A percentile compares a stretch with the other conserved stretches of the same genome.
Conservation (phyloP, 2,329 filamentous ascomycete species). For the Juglanconis oblonga region DNA sequence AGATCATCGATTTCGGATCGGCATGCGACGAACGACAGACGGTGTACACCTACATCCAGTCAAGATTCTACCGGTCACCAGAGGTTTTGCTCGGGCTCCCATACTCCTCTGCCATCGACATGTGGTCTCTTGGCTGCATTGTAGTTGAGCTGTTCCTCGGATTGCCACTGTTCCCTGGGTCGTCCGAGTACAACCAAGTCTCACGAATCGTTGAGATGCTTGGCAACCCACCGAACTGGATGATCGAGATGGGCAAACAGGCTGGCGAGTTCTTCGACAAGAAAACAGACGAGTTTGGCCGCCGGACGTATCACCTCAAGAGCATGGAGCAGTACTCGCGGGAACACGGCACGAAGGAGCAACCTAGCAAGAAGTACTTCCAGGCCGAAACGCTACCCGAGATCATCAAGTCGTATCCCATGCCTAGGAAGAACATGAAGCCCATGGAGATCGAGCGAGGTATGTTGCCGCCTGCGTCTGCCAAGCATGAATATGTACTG, state of each 20-base stretch:
- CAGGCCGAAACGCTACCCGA: slow-evolving; percentile 90
- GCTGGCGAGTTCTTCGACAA: slow-evolving; percentile 98
- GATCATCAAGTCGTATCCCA: slow-evolving; percentile 96
- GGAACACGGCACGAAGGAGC: slow-evolving; percentile 94
- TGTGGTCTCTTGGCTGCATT: slow-evolving; percentile 99
- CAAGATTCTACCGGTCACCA: slow-evolving; percentile 93
- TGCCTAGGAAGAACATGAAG: slow-evolving; percentile 99
- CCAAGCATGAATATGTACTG: not conserved
- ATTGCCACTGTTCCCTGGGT: slow-evolving; percentile 90
- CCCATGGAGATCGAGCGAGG: slow-evolving; percentile 93
- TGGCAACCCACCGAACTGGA: slow-evolving; percentile 94
- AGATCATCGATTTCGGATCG: slow-evolving; percentile 99
- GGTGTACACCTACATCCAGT: slow-evolving; percentile 99
- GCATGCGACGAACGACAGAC: slow-evolving; percentile 98
- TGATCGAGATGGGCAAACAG: slow-evolving; percentile 99
- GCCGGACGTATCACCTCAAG: slow-evolving; percentile 88
- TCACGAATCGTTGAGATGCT: slow-evolving; percentile 98
- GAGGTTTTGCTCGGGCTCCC: slow-evolving; percentile 93
- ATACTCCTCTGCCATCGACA: slow-evolving; percentile 97
- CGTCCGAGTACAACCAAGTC: slow-evolving; percentile 98
- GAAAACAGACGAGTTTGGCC: slow-evolving; percentile 82
- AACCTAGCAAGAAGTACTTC: slow-evolving; percentile 99
- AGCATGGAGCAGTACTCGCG: slow-evolving; percentile 97
- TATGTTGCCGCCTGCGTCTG: slow-evolving; percentile 40
- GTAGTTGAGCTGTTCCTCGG: slow-evolving; percentile 97